Conservation (phyloP, 2,329 filamentous ascomycete genomes). For the Penicillium italicum region DNA sequence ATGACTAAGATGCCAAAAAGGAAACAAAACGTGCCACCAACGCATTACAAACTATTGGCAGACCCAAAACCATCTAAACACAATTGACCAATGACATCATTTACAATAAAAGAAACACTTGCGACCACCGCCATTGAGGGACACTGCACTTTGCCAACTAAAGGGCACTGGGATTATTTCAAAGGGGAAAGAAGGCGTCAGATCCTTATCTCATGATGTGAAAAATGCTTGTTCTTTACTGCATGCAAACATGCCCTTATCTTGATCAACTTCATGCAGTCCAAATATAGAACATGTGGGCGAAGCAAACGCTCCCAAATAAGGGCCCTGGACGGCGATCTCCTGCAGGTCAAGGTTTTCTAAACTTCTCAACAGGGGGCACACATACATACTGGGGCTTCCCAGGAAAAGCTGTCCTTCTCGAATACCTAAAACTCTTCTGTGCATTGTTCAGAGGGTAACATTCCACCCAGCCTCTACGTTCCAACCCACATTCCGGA, state of each 20-base stretch:
- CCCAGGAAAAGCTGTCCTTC: slow-evolving; percentile 13
- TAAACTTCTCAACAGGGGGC: neutral
- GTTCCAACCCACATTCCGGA: slow-evolving; percentile 30
- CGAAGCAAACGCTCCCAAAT: slow-evolving; percentile 7
- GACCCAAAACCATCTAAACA: neutral
- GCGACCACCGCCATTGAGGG: neutral
- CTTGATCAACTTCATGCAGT: slow-evolving; percentile 5
- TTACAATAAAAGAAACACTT: slow-evolving; percentile 1
- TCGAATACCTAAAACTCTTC: slow-evolving; percentile 24
- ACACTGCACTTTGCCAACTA: neutral
- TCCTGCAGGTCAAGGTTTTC: slow-evolving; percentile 13
- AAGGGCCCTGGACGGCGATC: slow-evolving; percentile 2
- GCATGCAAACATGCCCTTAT: slow-evolving; percentile 7
- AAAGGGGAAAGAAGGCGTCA: neutral
- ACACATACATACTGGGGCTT: neutral
- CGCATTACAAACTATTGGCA: neutral
- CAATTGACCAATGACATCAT: slow-evolving; percentile 4
- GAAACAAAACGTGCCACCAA: neutral
- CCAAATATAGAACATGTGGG: slow-evolving; percentile 23
- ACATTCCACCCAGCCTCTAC: slow-evolving; percentile 33
- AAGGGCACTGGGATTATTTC: neutral
- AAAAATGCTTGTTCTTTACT: neutral
- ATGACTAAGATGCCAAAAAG: neutral
- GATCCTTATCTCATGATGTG: neutral
- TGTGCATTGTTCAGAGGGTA: slow-evolving; percentile 31